Base-by-base conservation (phyloP, 2,329 filamentous ascomycete genomes). In the Eurotiales sp. region DNA sequence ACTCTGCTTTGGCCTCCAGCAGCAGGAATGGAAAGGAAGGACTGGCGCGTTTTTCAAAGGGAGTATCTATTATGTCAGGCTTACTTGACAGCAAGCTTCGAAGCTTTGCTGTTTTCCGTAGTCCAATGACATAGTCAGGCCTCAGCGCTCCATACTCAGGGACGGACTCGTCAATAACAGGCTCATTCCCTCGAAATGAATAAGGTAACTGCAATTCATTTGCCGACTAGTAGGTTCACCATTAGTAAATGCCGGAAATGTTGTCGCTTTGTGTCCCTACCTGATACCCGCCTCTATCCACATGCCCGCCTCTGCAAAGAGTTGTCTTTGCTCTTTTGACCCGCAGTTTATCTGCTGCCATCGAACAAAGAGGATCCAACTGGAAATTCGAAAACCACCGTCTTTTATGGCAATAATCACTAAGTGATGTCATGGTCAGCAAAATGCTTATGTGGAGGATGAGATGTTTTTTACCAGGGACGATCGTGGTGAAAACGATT, bases 1-100 rank as follows among this genome's bases (percentile, higher is more conserved):
- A 44, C 44, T 56, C 59, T 0, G 56, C 49, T 40, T 63, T 64
- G 11, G 61, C 59, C 55, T 64, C 61, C 21, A 62, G 23, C 4
- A 64, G 50, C 21, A 64, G 50, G 49, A 51, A 54, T 22, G 49
- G 52, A 51, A 52, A 56, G 30, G 47, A 39, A 37, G 36, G 30
- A 40, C 34, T 45, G 5, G 19, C 17, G 12, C 30, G 21, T 14
- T 47, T 39, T 25, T 27, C 11, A 23, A 47, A 47, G 17, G 34
- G 45, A 14, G 30, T 47, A 47, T n/a, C 39, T 41, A 41, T n/a
- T 41, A 41, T 14, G 39, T 6, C 39, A 37, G 25, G 25, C 10
- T 27, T 27, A 10, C 10, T 27, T 10, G 32, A 34, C 45, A 37
- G 14, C n/a, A 41, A 27, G 25, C 39, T 23, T 23, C 19, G 40